Evolutionary conservation across 2,329 filamentous ascomycete genomes (phyloP), one percentile per base, ranked within the genome.

Genomic region (Talaromyces rugulosus): DNA sequence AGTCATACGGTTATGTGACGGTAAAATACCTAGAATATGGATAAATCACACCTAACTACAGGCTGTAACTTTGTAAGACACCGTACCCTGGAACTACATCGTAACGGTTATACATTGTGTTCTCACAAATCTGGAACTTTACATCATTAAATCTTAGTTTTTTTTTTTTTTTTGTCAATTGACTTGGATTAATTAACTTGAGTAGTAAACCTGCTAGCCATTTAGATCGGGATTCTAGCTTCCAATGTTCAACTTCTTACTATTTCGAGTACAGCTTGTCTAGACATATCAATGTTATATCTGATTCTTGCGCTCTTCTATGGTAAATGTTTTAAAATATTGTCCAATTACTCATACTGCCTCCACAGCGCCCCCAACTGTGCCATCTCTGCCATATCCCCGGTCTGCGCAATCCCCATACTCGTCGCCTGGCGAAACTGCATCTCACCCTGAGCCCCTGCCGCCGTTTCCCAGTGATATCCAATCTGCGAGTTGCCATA

Each of bases 381-480:
- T 14, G 27, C 11, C 60, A 62, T 62, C 50, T 62, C 60, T 8
- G 56, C 60, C 56, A 62, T 47, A 50, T 62, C 60, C 12, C 60
- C 60, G 1, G 60, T 62, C n/a, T n/a, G 50, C 5, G 60, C 56
- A 50, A 62, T 44, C 6, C 58, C 58, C 60, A 62, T 62, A 28
- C 23, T 55, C 18, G 58, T 12, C 6, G 60, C 60, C 34, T 62
- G 60, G 5, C 58, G 60, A 53, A 62, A 62, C 36, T 62, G 60
- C 55, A 50, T 50, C 28, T 55, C 60, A 18, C 60, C 60, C 47
- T 62, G 60, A 9, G 60, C 60, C 16, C 60, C 60, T 6, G 55
- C 44, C n/a, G 47, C 28, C 4, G 60, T 62, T 5, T 58, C 60
- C n/a, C 51, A 58, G 42, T 44, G 40, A 36, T 51, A 62, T 18